A percentile compares a stretch with the other conserved stretches of the same genome.
phyloP scores from a whole-genome alignment of 2,329 filamentous ascomycete species.

The Aschersonia sp. region DNA sequence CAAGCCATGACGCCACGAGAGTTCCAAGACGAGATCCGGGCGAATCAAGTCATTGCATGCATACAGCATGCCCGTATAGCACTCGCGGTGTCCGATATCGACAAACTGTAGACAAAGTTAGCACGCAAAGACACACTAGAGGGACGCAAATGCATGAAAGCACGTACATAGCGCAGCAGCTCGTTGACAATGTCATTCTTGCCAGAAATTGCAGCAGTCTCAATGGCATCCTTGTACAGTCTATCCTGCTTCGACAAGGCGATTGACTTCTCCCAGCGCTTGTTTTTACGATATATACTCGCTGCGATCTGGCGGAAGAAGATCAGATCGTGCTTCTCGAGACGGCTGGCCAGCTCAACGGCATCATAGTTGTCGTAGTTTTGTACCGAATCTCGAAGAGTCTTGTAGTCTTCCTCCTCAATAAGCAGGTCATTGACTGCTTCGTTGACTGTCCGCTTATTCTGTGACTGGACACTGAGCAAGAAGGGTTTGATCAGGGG shows the following conservation, averaged over 20 bases:
- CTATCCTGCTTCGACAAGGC: constrained; percentile 97
- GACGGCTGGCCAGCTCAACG: constrained; percentile 74
- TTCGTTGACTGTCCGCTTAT: constrained; percentile 96
- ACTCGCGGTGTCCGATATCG: constrained; percentile 96
- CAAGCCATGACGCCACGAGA: constrained; percentile 92
- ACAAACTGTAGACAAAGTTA: constrained; percentile 56
- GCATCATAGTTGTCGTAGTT: constrained; percentile 99
- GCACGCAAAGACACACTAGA: too few species aligned
- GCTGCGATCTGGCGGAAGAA: constrained; percentile 99
- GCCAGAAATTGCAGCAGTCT: constrained; percentile 83
- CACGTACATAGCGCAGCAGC: constrained; percentile 86
- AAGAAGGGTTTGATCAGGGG: constrained; percentile 98
- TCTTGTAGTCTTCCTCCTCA: constrained; percentile 99
- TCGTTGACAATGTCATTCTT: constrained; percentile 93
- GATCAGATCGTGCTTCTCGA: constrained; percentile 95
- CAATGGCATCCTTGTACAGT: constrained; percentile 97
- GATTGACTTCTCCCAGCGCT: constrained; percentile 99
- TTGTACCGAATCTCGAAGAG: constrained; percentile 88
- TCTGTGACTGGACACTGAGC: constrained; percentile 87
- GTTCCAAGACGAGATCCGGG: constrained; percentile 81
- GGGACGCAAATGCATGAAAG: too few species aligned
- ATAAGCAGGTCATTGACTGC: constrained; percentile 96
- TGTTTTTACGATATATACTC: constrained; percentile 98
- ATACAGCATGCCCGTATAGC: constrained; percentile 99
- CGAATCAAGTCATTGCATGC: constrained; percentile 95